Evolutionary conservation across 768 basidiomycete species (phyloP).

Genomic region (Tylopilus sp.): DNA sequence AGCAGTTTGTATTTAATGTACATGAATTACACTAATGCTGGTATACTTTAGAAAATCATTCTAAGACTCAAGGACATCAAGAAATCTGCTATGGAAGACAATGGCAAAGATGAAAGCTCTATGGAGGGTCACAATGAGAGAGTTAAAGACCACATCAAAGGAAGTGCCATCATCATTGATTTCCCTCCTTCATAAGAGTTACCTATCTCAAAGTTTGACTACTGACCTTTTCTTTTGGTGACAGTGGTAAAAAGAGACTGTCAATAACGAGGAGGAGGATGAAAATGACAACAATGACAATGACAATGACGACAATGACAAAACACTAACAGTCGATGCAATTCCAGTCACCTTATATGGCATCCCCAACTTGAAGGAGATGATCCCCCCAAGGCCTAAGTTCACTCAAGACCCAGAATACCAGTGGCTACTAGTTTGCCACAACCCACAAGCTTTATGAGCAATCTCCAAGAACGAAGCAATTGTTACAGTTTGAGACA

Average conservation of each 20-base stretch:
- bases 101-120: no score
- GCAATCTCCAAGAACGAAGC: neutral
- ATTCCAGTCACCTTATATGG: neutral
- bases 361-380: neutral
- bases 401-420: neutral
- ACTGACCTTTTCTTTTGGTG: no score
- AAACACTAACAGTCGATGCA: neutral
- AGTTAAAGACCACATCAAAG: no score
- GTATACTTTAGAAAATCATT: neutral
- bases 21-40: neutral
- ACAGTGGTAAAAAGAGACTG: no score
- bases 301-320: neutral
- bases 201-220: no score
- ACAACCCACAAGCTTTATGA: neutral
- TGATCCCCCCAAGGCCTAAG: neutral
- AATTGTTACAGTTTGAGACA: no score
- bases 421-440: neutral
- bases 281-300: no score
- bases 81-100: neutral
- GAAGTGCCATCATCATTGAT: no score
- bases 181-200: no score
- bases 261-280: neutral
- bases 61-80: neutral
- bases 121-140: no score
- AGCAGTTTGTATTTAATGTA: neutral